Percentiles rank a stretch among this genome's conserved stretches.
These are phyloP conservation scores for Phenoliferia sp. DNA, from an alignment of 1,284 basidiomycete species.

Conservation along the genomic window DNA sequence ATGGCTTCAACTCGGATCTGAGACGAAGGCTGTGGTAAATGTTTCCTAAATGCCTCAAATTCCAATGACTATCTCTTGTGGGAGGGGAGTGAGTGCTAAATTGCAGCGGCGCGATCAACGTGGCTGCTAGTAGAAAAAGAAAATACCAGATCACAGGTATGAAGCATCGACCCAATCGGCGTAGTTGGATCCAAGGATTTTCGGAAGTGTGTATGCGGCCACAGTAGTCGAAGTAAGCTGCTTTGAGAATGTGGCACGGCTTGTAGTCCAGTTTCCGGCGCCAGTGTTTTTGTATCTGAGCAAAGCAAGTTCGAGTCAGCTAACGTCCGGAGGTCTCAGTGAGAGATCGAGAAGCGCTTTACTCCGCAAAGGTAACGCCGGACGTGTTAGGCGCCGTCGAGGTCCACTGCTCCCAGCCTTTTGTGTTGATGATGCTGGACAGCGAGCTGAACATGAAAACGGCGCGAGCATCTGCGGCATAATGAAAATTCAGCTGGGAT, in stretches of 20 bases:
- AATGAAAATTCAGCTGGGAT: background rate
- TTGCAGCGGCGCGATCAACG: too few relatives aligned
- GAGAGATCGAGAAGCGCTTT: too few relatives aligned
- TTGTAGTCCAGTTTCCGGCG: background rate
- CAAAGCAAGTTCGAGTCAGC: too few relatives aligned
- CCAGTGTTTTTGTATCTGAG: background rate
- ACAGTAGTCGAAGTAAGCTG: background rate
- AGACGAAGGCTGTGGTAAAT: too few relatives aligned
- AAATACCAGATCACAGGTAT: too few relatives aligned
- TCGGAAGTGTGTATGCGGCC: background rate
- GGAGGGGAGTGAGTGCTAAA: too few relatives aligned
- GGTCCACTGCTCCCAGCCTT: background rate
- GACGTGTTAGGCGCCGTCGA: constrained; percentile 1
- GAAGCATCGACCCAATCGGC: background rate
- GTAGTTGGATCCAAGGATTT: background rate
- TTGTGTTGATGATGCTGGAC: background rate
- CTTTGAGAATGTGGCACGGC: background rate
- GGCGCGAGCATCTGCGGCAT: background rate
- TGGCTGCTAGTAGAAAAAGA: too few relatives aligned
- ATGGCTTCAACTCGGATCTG: too few relatives aligned
- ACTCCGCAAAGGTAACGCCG: too few relatives aligned
- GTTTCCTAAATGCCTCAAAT: too few relatives aligned
- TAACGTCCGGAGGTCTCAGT: too few relatives aligned
- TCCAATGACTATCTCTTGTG: too few relatives aligned
- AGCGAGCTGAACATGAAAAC: background rate